Conservation (phyloP, 2,329 filamentous ascomycete species). For the Talaromyces rugulosus region DNA sequence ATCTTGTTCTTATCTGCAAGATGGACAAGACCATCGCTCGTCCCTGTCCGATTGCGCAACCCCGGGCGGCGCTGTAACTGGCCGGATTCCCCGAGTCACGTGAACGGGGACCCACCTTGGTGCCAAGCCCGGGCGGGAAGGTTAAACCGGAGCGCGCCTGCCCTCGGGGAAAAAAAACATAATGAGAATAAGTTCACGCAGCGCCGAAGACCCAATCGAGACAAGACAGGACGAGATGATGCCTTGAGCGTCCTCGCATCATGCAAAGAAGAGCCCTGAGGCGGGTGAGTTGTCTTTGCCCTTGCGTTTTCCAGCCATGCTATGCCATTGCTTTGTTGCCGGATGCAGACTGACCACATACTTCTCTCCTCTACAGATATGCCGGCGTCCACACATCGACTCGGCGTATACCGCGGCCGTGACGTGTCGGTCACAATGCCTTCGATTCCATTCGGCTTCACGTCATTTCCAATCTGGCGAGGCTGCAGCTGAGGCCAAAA, state of each 20-base stretch:
- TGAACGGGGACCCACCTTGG: constrained; percentile 15
- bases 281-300: constrained; percentile 20
- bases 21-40: constrained; percentile 2
- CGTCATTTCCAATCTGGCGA: constrained; percentile 25
- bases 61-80: constrained; percentile 23
- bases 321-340: not conserved
- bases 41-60: constrained; percentile 13
- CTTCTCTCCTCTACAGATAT: constrained; percentile 19
- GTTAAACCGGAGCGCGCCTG: not conserved
- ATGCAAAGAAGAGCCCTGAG: constrained; percentile 33
- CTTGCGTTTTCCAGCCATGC: not conserved
- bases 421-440: constrained; percentile 24
- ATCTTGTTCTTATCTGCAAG: not conserved
- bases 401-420: constrained; percentile 30
- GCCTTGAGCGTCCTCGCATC: constrained; percentile 12
- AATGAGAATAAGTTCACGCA: too few relatives aligned
- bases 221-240: not conserved
- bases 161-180: constrained; percentile 13
- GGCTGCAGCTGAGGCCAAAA: constrained; percentile 18
- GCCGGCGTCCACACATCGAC: constrained; percentile 36
- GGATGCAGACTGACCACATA: not conserved
- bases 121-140: constrained; percentile 11
- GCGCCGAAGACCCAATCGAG: not conserved
- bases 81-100: constrained; percentile 28
- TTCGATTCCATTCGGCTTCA: constrained; percentile 31